These are phyloP conservation scores for Penicillium samsonianum DNA, from an alignment of 495 filamentous ascomycete species.

Conservation along the genomic window DNA sequence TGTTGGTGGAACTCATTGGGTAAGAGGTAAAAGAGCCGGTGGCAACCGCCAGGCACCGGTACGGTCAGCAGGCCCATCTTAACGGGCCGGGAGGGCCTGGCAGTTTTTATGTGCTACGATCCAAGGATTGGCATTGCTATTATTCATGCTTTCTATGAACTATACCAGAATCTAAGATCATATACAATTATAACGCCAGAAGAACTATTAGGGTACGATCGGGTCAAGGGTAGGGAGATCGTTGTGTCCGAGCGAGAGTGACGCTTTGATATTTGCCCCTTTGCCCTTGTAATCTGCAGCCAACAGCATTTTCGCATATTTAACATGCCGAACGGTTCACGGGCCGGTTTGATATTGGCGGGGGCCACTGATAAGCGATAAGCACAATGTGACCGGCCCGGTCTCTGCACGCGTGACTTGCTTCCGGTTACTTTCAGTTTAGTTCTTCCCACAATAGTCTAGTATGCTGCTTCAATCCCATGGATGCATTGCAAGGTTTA, in stretches of 20 bases:
- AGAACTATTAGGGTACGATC: neutral
- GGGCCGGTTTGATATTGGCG: constrained; percentile 20
- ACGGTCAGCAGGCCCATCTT: constrained; percentile 16
- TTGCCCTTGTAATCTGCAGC: neutral
- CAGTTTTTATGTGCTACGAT: neutral
- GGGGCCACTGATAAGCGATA: constrained; percentile 18
- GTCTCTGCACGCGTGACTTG: constrained; percentile 3
- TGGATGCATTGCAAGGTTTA: neutral
- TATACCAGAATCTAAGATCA: neutral
- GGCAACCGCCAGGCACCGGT: constrained; percentile 30
- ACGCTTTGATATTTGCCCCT: neutral
- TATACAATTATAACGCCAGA: neutral
- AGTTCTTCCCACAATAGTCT: neutral
- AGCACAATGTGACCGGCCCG: constrained; percentile 14
- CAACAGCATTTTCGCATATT: neutral
- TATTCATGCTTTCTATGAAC: neutral
- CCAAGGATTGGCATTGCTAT: neutral
- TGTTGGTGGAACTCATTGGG: constrained; percentile 9
- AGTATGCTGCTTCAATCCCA: neutral
- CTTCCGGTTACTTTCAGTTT: constrained; percentile 1
- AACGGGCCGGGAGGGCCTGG: constrained; percentile 1
- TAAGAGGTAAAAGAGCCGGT: constrained; percentile 19
- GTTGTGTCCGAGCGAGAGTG: neutral
- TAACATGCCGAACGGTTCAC: constrained; percentile 10
- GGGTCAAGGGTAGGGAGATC: neutral